Conservation (phyloP, 306 rosid species). For the Inga leiocalycina region DNA sequence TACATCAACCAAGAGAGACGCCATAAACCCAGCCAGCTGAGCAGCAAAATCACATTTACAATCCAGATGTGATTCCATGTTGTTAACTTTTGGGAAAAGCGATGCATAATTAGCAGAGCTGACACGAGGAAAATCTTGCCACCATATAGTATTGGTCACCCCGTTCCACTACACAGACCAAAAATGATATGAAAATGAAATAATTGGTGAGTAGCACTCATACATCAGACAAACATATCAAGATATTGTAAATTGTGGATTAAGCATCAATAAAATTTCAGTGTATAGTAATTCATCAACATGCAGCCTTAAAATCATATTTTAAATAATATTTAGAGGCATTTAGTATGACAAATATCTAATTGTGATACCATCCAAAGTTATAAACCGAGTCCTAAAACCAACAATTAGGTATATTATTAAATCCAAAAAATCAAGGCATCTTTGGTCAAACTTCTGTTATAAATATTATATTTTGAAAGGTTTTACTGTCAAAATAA, state of each 20-base stretch:
- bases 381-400: neutral
- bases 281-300: neutral
- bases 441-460: neutral
- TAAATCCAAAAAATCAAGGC: neutral
- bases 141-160: constrained; percentile 86
- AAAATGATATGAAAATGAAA: constrained; percentile 8
- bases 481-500: neutral
- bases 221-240: neutral
- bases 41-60: constrained; percentile 69
- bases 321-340: neutral
- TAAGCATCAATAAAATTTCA: neutral
- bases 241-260: neutral
- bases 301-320: neutral
- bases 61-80: constrained; percentile 37
- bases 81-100: constrained; percentile 55
- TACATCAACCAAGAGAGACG: constrained; percentile 67
- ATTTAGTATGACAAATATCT: neutral
- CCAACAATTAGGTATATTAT: neutral
- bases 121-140: constrained; percentile 82
- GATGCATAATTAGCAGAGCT: constrained; percentile 52
- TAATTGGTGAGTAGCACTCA: neutral
- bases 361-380: neutral
- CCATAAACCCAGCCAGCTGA: constrained; percentile 86
- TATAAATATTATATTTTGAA: neutral
- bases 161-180: constrained; percentile 59